Evolutionary conservation across 352 stramenopile genomes (phyloP).

Genomic region (Globisporangium ultimum): DNA sequence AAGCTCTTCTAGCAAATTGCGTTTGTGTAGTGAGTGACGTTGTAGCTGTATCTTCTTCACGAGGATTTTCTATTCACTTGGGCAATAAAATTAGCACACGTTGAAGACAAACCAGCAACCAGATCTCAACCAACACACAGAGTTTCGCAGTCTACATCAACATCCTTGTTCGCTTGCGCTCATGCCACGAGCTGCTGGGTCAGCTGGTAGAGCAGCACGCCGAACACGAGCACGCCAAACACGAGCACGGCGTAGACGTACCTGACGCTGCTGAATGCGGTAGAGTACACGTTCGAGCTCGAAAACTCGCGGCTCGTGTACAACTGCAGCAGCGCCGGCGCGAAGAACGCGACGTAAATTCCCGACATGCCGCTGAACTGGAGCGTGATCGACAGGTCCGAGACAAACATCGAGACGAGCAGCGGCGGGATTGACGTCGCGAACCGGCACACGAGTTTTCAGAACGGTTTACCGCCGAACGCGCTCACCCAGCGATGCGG

Average conservation of each 20-base stretch:
- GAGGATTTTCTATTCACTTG: too few relatives aligned
- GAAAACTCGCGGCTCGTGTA: conserved; percentile 46
- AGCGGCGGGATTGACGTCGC: conserved; percentile 77
- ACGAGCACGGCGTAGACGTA: conserved; percentile 65
- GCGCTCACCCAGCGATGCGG: conserved; percentile 34
- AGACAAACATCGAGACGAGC: conserved; percentile 76
- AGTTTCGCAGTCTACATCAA: not conserved
- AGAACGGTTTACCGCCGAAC: conserved; percentile 34
- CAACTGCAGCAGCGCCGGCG: conserved; percentile 67
- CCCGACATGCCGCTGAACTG: conserved; percentile 80
- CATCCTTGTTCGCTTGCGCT: not conserved
- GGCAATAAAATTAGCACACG: not conserved
- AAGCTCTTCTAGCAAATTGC: conserved; percentile 49
- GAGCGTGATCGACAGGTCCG: conserved; percentile 82
- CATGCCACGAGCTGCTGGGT: conserved; percentile 20
- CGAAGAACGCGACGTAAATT: conserved; percentile 82
- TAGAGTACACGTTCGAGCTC: conserved; percentile 54
- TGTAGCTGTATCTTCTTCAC: too few relatives aligned
- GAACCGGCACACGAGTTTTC: conserved; percentile 76
- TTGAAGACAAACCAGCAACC: too few relatives aligned
- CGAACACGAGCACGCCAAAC: conserved; percentile 60
- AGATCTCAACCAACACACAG: too few relatives aligned
- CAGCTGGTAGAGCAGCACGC: conserved; percentile 62
- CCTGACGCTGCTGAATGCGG: conserved; percentile 44
- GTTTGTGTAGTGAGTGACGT: too few relatives aligned